Conservation (phyloP, 352 stramenopile species). For the Plasmopara muralis region DNA sequence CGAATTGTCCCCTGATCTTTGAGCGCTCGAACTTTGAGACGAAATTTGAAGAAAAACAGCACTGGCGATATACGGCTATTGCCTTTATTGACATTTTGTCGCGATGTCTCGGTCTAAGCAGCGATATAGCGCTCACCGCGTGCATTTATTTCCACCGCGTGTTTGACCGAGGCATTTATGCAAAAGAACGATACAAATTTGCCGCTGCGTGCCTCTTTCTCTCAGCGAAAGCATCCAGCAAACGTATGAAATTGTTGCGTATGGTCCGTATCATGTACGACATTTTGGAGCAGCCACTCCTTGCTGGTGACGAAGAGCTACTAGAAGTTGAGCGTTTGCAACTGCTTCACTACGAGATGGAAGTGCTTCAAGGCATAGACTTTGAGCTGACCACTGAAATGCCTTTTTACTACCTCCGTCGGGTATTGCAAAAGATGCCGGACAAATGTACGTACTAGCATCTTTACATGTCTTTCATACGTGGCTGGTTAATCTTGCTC, state of each 20-base stretch:
- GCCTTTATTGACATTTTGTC: slow-evolving; percentile 78
- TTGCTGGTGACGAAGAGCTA: slow-evolving; percentile 74
- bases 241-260: slow-evolving; percentile 81
- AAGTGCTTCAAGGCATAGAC: slow-evolving; percentile 75
- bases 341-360: slow-evolving; percentile 79
- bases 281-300: slow-evolving; percentile 63
- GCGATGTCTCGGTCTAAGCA: slow-evolving; percentile 55
- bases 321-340: slow-evolving; percentile 82
- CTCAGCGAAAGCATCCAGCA: slow-evolving; percentile 73
- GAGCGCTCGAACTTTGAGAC: slow-evolving; percentile 53
- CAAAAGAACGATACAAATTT: slow-evolving; percentile 73
- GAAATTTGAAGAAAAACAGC: slow-evolving; percentile 64
- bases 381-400: slow-evolving; percentile 77
- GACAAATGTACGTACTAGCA: slow-evolving; percentile 45
- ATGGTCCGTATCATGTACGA: slow-evolving; percentile 85
- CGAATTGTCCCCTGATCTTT: slow-evolving; percentile 69
- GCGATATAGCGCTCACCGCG: slow-evolving; percentile 65
- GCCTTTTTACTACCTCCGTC: slow-evolving; percentile 65
- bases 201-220: slow-evolving; percentile 78
- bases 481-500: not conserved
- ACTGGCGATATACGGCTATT: slow-evolving; percentile 75
- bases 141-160: slow-evolving; percentile 76
- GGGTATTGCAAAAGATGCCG: slow-evolving; percentile 58
- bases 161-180: slow-evolving; percentile 78
- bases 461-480: not conserved